Conservation (phyloP, 306 rosid genomes). For the Medicago ruthenica region DNA sequence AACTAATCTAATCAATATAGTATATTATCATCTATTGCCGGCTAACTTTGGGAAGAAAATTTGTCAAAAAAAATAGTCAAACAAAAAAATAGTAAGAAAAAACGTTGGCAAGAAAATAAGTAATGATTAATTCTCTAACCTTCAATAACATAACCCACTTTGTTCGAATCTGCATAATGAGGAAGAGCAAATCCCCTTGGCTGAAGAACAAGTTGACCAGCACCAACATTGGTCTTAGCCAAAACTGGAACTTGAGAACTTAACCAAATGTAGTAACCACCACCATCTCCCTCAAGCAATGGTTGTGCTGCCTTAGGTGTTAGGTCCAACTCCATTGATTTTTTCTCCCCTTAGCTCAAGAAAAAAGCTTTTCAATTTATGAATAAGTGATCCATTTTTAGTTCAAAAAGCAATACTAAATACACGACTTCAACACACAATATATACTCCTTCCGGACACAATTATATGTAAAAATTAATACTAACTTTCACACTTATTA, state of each 20-base stretch:
- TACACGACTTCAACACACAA: too few species aligned
- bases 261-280: constrained; percentile 67
- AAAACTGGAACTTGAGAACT: constrained; percentile 48
- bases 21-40: too few species aligned
- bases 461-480: too few species aligned
- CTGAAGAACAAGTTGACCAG: constrained; percentile 55
- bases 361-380: not conserved
- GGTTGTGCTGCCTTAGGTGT: constrained; percentile 47
- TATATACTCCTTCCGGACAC: too few species aligned
- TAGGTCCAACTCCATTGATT: constrained; percentile 47
- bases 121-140: constrained; percentile 35
- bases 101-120: too few species aligned
- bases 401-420: too few species aligned
- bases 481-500: too few species aligned
- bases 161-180: constrained; percentile 62
- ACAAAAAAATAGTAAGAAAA: too few species aligned
- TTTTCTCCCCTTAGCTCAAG: not conserved
- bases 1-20: too few species aligned
- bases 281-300: constrained; percentile 63
- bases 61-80: too few species aligned
- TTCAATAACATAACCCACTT: constrained; percentile 59
- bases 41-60: too few species aligned
- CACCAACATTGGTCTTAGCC: constrained; percentile 51
- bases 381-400: not conserved
- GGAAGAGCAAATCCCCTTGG: constrained; percentile 78